phyloP scores from a whole-genome alignment of 164 flowering plant genomes.

The Sextonia rubra region DNA sequence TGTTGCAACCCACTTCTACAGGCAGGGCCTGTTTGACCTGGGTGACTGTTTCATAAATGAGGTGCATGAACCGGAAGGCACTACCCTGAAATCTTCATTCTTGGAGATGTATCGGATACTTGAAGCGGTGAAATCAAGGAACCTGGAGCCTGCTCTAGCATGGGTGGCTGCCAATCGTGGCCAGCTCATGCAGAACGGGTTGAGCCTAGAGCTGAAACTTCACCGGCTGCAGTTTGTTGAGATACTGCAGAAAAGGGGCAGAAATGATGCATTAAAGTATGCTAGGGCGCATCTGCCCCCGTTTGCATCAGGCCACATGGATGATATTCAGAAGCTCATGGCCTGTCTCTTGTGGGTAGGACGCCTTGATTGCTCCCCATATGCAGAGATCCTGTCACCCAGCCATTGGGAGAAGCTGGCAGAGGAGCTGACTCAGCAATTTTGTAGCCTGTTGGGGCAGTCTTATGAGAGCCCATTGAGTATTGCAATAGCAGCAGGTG shows the following conservation, averaged over 20 bases:
- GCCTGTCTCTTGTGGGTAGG: constrained; percentile 65
- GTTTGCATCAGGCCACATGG: constrained; percentile 42
- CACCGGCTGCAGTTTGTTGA: constrained; percentile 63
- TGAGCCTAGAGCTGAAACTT: constrained; percentile 62
- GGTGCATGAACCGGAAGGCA: constrained; percentile 42
- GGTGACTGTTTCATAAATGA: constrained; percentile 72
- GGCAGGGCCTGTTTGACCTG: constrained; percentile 62
- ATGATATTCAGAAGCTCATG: constrained; percentile 78
- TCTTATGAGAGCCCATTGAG: constrained; percentile 62
- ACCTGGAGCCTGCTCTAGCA: constrained; percentile 66
- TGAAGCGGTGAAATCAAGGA: constrained; percentile 47
- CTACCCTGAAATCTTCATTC: constrained; percentile 38
- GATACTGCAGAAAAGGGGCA: constrained; percentile 48
- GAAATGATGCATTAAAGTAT: constrained; percentile 56
- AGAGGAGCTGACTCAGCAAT: constrained; percentile 55
- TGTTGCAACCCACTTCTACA: constrained; percentile 70
- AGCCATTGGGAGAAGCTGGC: constrained; percentile 56
- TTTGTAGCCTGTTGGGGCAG: constrained; percentile 60
- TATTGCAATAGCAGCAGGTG: constrained; percentile 63
- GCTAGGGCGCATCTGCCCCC: constrained; percentile 51
- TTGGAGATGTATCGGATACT: constrained; percentile 65
- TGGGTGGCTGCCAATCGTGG: constrained; percentile 58
- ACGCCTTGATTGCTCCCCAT: constrained; percentile 64
- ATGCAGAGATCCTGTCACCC: constrained; percentile 46
- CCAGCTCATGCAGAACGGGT: constrained; percentile 46